Evolutionary conservation across 208 protist species (phyloP), one percentile per base, ranked within the genome.

Genomic region (Strigomonas culicis): DNA sequence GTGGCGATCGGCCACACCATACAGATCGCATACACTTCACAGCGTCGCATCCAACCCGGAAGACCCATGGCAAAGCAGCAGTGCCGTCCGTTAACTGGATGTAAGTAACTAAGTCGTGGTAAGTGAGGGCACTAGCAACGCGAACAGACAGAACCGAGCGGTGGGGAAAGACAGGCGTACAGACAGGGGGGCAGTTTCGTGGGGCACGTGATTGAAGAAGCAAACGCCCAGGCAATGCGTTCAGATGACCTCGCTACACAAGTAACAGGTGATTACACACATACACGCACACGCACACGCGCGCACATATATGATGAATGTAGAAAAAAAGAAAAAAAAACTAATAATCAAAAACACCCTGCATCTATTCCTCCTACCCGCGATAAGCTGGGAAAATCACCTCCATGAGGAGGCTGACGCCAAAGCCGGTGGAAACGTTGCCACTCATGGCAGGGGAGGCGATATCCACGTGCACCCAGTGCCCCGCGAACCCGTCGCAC

Each of bases 381-480:
- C 10, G 49, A n/a, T 49, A 51, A 34, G 79, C 60, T 0, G 17
- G 22, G 31, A 69, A 77, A 51, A 89, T 88, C 6, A 69, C 62
- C 34, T 88, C 75, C 11, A 84, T 53, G 25, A 94, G 69, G 7
- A 96, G 69, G 0, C 80, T 61, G 19, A 94, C 85, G 30, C 90
- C 90, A 30, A 75, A 96, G 30, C 90, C 90, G 4, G 87, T 94
- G 0, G 76, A 82, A 24, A 27, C 15, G 52, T 86, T 72, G 39
- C 91, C 77, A 27, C 64, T 72, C 7, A 72, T 83, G 41, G 83
- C 88, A 0, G 90, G 90, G 11, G 55, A 47, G 0, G 93, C 90
- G 21, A 97, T 59, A 67, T 97, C 93, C 0, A 97, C 72, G 69
- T 97, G 93, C 41, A 92, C 84, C 84, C 84, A 95, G 31, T 76